Evolutionary conservation across 139 green algal genomes (phyloP).

Genomic region (Edaphochlamys debaryana): DNA sequence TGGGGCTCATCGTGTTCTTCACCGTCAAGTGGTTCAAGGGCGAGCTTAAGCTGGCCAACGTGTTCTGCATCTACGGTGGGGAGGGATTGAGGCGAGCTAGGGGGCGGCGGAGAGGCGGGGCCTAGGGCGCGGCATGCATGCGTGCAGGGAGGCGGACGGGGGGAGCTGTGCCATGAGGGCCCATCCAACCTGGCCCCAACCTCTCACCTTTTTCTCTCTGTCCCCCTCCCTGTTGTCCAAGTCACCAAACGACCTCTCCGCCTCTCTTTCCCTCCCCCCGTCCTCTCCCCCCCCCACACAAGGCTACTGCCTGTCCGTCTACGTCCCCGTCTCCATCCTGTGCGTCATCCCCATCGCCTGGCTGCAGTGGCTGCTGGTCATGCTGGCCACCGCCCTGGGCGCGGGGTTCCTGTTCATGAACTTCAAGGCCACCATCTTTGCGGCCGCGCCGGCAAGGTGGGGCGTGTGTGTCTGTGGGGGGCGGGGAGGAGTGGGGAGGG

Average conservation of each 20-base stretch:
- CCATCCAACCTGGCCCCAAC: too few relatives aligned
- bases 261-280: too few relatives aligned
- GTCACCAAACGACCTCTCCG: too few relatives aligned
- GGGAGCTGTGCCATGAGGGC: too few relatives aligned
- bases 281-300: background rate
- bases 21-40: conserved; percentile 68
- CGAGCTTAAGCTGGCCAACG: conserved; percentile 70
- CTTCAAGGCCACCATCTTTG: conserved; percentile 70
- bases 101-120: background rate
- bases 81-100: too few relatives aligned
- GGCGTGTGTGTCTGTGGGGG: too few relatives aligned
- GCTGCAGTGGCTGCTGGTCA: conserved; percentile 77
- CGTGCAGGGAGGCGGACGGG: background rate
- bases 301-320: conserved; percentile 84
- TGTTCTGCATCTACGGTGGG: conserved; percentile 89
- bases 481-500: too few relatives aligned
- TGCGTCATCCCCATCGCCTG: conserved; percentile 77
- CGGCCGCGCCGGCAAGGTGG: conserved; percentile 69
- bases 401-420: conserved; percentile 65
- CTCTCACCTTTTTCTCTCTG: too few relatives aligned
- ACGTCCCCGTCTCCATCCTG: conserved; percentile 80
- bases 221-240: too few relatives aligned
- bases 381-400: conserved; percentile 37
- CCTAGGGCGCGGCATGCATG: background rate
- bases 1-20: conserved; percentile 69